Evolutionary conservation across 495 filamentous ascomycete species (phyloP), one percentile per base, ranked within the genome.

Genomic region (Aspergillus panamensis): DNA sequence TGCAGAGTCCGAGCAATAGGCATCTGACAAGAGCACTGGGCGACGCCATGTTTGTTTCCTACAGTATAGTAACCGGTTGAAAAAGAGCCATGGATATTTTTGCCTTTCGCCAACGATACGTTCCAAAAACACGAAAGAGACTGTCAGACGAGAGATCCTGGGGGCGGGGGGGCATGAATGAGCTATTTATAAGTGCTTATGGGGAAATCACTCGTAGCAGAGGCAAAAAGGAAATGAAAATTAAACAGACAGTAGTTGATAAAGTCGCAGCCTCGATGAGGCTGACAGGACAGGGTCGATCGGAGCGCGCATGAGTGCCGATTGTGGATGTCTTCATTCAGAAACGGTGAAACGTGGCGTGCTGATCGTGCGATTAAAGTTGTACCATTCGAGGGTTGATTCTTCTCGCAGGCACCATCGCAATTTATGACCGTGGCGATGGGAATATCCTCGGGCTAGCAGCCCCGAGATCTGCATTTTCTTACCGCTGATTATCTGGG

Each of bases 331-430:
- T 43, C 61, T 37, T 47, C 20, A 50, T 17, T 44, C 40, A 48
- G 3, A 53, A 32, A 58, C 53, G 54, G 54, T 62, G 54, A 58
- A 25, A 57, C 39, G 55, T 62, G 59, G 59, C 55, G 54, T 42
- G 59, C 54, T 62, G 59, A 62, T 58, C 50, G 40, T 35, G 13
- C 35, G 33, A 60, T 55, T 48, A 51, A 32, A 51, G 51, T 54
- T 55, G 45, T 33, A 47, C 42, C 45, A 48, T 39, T 35, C 19
- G 33, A 48, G 21, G 19, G 35, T 32, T 39, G n/a, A 37, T 37
- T 37, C 14, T 25, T 39, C 25, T 25, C 25, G 25, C 25, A 25
- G 25, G 25, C 25, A 25, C 5, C 25, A 25, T 25, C 19, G 17
- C 14, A 13, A 40, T 35, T 42, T 35, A 3, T 47, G 35, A 32